Conservation (phyloP, 2,329 filamentous ascomycete species). For the Monosporascus sp. region DNA sequence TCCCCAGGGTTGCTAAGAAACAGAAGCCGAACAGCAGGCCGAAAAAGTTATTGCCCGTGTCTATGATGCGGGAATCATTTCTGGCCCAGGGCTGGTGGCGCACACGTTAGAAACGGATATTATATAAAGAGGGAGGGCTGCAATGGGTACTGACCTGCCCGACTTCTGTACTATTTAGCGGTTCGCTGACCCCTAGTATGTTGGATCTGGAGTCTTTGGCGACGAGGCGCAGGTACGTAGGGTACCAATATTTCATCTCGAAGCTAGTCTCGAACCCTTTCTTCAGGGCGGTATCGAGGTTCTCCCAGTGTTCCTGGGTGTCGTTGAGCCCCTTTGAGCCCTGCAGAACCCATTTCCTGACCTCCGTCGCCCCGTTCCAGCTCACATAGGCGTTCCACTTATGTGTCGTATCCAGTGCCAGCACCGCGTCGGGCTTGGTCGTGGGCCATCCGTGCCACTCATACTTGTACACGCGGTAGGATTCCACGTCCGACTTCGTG, state of each 20-base stretch:
- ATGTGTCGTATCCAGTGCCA: conserved; percentile 13
- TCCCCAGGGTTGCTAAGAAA: background rate
- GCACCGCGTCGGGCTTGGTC: conserved; percentile 11
- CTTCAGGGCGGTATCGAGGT: conserved; percentile 15
- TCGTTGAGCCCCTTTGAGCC: conserved; percentile 23
- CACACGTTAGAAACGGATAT: background rate
- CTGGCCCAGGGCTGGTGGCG: background rate
- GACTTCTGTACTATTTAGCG: conserved; percentile 6
- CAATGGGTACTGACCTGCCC: conserved; percentile 7
- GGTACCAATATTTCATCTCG: conserved; percentile 14
- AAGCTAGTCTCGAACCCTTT: conserved; percentile 32
- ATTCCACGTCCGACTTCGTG: conserved; percentile 15
- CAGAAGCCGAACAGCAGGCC: background rate
- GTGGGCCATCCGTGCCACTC: conserved; percentile 20
- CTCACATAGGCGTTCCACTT: conserved; percentile 31
- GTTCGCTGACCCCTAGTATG: conserved; percentile 10
- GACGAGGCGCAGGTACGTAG: conserved; percentile 11
- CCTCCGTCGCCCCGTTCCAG: conserved; percentile 31
- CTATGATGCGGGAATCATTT: background rate
- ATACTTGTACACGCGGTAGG: conserved; percentile 25
- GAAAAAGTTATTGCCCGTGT: background rate
- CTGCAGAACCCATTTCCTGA: conserved; percentile 33
- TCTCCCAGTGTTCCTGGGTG: conserved; percentile 14
- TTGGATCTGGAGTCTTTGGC: conserved; percentile 10
- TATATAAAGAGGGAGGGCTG: background rate